phyloP scores from a whole-genome alignment of 345 rosid genomes.

The Boechera stricta region DNA sequence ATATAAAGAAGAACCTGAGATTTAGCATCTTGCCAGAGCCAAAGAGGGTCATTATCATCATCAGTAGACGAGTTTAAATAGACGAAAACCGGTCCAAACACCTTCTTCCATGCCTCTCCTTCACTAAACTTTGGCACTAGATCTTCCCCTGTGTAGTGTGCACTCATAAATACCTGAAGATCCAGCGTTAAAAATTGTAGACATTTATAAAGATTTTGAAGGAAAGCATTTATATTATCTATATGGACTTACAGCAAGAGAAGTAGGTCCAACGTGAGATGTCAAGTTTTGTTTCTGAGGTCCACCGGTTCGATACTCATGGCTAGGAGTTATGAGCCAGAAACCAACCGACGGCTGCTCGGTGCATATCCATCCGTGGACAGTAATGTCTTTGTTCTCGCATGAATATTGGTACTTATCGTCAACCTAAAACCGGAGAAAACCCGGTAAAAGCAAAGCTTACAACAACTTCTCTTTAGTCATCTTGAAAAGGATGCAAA shows the following conservation, averaged over 20 bases:
- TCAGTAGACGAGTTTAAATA: conserved; percentile 68
- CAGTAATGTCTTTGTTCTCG: conserved; percentile 67
- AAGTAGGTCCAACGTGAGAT: conserved; percentile 85
- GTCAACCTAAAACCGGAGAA: conserved; percentile 61
- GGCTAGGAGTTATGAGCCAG: conserved; percentile 92
- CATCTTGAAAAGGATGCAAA: not conserved
- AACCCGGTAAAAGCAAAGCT: not conserved
- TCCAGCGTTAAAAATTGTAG: not conserved
- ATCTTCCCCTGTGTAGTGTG: conserved; percentile 87
- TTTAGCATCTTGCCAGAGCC: conserved; percentile 93
- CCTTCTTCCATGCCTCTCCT: conserved; percentile 88
- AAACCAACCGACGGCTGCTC: conserved; percentile 70
- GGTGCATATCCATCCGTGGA: conserved; percentile 87
- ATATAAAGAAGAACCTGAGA: conserved; percentile 58
- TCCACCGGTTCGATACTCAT: conserved; percentile 85
- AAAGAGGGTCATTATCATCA: conserved; percentile 61
- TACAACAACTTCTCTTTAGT: not conserved
- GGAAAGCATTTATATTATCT: not conserved
- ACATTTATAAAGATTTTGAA: not conserved
- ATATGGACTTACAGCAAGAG: conserved; percentile 63
- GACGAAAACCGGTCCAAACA: conserved; percentile 87
- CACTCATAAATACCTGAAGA: conserved; percentile 77
- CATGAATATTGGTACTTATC: conserved; percentile 91
- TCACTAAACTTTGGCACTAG: conserved; percentile 62
- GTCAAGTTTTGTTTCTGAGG: conserved; percentile 86